Conservation (phyloP, 2,329 filamentous ascomycete species). For the Fusarium temperatum region DNA sequence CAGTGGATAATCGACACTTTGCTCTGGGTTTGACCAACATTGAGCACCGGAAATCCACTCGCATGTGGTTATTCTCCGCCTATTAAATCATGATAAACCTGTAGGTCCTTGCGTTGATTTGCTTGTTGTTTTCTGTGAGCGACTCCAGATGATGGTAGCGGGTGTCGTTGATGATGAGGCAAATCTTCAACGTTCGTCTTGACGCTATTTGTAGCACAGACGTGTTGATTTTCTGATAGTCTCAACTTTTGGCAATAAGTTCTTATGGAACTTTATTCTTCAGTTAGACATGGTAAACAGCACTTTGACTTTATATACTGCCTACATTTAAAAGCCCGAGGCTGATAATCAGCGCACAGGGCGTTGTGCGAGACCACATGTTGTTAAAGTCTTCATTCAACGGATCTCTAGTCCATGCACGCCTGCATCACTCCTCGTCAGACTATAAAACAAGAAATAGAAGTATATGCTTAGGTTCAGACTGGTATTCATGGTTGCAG, state of each 20-base stretch:
- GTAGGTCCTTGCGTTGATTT: background rate
- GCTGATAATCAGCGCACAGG: background rate
- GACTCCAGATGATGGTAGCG: background rate
- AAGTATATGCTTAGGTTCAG: background rate
- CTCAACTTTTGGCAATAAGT: background rate
- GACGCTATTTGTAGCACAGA: background rate
- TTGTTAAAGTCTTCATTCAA: background rate
- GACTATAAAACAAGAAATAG: background rate
- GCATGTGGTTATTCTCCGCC: background rate
- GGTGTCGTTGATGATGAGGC: background rate
- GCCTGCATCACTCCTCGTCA: background rate
- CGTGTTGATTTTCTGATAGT: background rate
- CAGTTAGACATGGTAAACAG: background rate
- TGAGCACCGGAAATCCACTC: background rate
- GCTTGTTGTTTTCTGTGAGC: background rate
- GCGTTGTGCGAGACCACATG: background rate
- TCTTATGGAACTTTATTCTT: background rate
- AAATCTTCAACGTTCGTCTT: background rate
- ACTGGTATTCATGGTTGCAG: background rate
- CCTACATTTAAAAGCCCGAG: background rate
- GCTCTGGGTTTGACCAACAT: background rate
- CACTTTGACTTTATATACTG: too few species aligned
- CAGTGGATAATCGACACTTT: background rate
- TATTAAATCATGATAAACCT: background rate
- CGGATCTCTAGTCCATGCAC: background rate